phyloP scores from a whole-genome alignment of 768 basidiomycete genomes.

The Russula abietina region DNA sequence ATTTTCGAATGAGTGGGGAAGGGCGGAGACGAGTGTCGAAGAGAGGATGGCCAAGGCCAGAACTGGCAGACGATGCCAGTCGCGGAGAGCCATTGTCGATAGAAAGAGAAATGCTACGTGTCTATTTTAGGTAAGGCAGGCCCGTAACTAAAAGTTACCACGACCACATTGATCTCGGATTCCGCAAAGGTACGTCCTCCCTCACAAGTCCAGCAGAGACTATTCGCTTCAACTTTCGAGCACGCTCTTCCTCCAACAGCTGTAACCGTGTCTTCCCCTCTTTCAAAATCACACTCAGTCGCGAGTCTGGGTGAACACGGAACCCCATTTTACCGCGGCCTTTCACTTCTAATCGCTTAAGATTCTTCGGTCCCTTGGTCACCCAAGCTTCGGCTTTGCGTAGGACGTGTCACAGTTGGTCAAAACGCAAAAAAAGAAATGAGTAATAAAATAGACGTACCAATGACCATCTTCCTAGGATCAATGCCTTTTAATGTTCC shows the following conservation, averaged over 20 bases:
- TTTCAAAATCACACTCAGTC: slow-evolving; percentile 67
- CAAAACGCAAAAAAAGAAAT: background rate
- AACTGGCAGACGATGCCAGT: slow-evolving; percentile 43
- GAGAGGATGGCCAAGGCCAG: slow-evolving; percentile 40
- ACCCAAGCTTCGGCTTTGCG: slow-evolving; percentile 87
- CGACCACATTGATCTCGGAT: slow-evolving; percentile 65
- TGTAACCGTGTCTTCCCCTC: slow-evolving; percentile 77
- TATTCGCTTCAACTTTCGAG: slow-evolving; percentile 65
- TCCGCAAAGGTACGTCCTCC: slow-evolving; percentile 75
- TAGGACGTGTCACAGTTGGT: background rate
- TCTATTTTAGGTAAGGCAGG: slow-evolving; percentile 10
- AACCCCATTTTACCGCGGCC: slow-evolving; percentile 80
- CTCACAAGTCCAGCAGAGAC: slow-evolving; percentile 74
- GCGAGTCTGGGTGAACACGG: slow-evolving; percentile 67
- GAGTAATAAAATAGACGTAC: slow-evolving; percentile 43
- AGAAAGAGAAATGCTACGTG: background rate
- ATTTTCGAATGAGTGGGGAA: slow-evolving; percentile 68
- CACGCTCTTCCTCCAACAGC: slow-evolving; percentile 53
- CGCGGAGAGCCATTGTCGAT: slow-evolving; percentile 35
- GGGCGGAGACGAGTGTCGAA: slow-evolving; percentile 37
- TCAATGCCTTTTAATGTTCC: slow-evolving; percentile 73
- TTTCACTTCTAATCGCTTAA: slow-evolving; percentile 69
- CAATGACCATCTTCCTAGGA: slow-evolving; percentile 66
- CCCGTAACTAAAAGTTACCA: slow-evolving; percentile 51
- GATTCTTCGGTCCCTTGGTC: slow-evolving; percentile 63